phyloP scores from a whole-genome alignment of 2,329 filamentous ascomycete species.

The Botrytis cinerea region DNA sequence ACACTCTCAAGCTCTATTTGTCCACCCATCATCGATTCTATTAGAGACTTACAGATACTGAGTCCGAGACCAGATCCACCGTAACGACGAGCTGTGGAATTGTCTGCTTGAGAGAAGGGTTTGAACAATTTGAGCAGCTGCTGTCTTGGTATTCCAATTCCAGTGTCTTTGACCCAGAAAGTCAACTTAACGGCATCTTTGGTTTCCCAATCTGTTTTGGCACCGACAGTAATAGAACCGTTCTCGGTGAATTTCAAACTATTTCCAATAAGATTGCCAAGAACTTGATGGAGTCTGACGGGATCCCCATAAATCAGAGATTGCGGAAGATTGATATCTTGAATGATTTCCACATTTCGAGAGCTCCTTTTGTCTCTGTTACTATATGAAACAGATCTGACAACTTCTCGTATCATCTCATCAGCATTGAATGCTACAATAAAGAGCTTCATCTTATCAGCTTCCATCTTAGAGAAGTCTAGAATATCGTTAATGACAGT shows the following conservation, averaged over 20 bases:
- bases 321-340: conserved; percentile 68
- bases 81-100: conserved; percentile 85
- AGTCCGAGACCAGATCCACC: conserved; percentile 88
- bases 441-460: conserved; percentile 81
- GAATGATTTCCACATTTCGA: conserved; percentile 63
- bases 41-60: conserved; percentile 92
- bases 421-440: conserved; percentile 67
- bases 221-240: conserved; percentile 81
- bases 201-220: conserved; percentile 70
- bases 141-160: conserved; percentile 84
- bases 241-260: conserved; percentile 91
- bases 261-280: conserved; percentile 86
- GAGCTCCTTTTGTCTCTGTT: conserved; percentile 63
- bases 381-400: conserved; percentile 66
- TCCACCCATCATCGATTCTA: conserved; percentile 89
- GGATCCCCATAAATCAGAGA: conserved; percentile 71
- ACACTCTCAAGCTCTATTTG: conserved; percentile 79
- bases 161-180: conserved; percentile 86
- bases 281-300: conserved; percentile 65
- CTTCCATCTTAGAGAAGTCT: conserved; percentile 93
- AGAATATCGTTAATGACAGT: conserved; percentile 96
- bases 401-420: conserved; percentile 66
- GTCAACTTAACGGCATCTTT: conserved; percentile 71
- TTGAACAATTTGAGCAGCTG: conserved; percentile 84
- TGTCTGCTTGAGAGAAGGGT: conserved; percentile 90